These are phyloP conservation scores for Sphagnum magellanicum DNA, from an alignment of 228 moss, liverwort and hornwort species.

Conservation along the genomic window DNA sequence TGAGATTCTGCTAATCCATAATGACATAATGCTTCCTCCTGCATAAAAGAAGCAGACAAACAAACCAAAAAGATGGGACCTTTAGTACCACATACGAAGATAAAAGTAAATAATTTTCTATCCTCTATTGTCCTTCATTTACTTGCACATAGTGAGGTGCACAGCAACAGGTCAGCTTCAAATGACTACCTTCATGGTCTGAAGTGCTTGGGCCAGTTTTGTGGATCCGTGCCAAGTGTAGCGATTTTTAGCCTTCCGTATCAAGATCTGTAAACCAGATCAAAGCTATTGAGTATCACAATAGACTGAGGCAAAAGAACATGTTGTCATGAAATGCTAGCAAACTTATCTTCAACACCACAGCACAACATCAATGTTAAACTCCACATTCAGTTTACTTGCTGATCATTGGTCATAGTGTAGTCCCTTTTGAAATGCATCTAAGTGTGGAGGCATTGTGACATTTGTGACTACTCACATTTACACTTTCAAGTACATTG, in stretches of 20 bases:
- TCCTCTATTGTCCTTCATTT: no score
- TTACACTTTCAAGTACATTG: slow-evolving; percentile 88
- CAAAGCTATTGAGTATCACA: not conserved
- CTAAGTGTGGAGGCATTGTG: no score
- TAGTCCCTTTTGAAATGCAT: no score
- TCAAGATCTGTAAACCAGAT: slow-evolving; percentile 59
- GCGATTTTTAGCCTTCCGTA: slow-evolving; percentile 91
- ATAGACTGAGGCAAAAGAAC: not conserved
- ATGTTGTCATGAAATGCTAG: not conserved
- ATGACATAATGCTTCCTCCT: slow-evolving; percentile 79
- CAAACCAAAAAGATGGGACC: not conserved
- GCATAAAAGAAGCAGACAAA: not conserved
- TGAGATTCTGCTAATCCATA: slow-evolving; percentile 55
- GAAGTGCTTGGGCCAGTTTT: slow-evolving; percentile 70
- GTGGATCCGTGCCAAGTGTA: slow-evolving; percentile 95
- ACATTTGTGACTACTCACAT: slow-evolving; percentile 24
- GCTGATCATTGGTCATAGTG: no score
- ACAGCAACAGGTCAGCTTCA: no score
- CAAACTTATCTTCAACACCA: no score
- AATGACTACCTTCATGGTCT: slow-evolving; percentile 68
- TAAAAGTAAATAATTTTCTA: no score
- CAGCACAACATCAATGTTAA: no score
- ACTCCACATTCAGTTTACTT: no score
- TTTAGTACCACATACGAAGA: no score
- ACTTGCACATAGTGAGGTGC: no score